These are phyloP conservation scores for Erythrophleum ivorense DNA, from an alignment of 331 rosid species.

Conservation along the genomic window DNA sequence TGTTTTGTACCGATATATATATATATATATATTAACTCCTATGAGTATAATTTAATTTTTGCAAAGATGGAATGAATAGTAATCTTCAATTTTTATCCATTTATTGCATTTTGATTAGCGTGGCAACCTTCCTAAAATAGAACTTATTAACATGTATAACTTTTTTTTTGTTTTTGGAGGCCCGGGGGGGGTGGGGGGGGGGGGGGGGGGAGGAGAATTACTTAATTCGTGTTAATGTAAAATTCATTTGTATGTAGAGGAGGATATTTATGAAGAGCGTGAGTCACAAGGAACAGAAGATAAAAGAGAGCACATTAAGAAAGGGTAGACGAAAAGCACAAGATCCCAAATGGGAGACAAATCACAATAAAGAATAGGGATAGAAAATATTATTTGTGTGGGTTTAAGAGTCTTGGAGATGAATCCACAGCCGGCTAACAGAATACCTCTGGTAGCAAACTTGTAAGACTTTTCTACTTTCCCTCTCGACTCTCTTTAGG, in stretches of 20 bases:
- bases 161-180: too few species aligned
- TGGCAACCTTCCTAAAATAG: neutral
- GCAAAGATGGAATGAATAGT: neutral
- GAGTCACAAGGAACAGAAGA: neutral
- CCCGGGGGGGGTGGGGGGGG: too few species aligned
- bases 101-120: neutral
- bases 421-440: slow-evolving; percentile 79
- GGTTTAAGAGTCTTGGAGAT: slow-evolving; percentile 10
- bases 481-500: slow-evolving; percentile 48
- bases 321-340: slow-evolving; percentile 42
- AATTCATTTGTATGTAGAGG: neutral
- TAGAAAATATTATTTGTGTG: slow-evolving; percentile 28
- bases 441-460: slow-evolving; percentile 55
- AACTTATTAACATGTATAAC: neutral
- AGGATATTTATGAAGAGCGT: neutral
- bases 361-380: slow-evolving; percentile 30
- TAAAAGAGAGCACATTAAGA: neutral
- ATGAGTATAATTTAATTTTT: neutral
- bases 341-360: slow-evolving; percentile 45
- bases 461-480: slow-evolving; percentile 59
- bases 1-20: neutral
- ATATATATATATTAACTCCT: neutral
- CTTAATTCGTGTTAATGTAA: neutral
- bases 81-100: neutral
- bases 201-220: too few species aligned